Percentiles rank a stretch among this genome's conserved stretches.
These are phyloP conservation scores for Cladosporium sp. DNA, from an alignment of 2,329 filamentous ascomycete genomes.

Conservation along the genomic window DNA sequence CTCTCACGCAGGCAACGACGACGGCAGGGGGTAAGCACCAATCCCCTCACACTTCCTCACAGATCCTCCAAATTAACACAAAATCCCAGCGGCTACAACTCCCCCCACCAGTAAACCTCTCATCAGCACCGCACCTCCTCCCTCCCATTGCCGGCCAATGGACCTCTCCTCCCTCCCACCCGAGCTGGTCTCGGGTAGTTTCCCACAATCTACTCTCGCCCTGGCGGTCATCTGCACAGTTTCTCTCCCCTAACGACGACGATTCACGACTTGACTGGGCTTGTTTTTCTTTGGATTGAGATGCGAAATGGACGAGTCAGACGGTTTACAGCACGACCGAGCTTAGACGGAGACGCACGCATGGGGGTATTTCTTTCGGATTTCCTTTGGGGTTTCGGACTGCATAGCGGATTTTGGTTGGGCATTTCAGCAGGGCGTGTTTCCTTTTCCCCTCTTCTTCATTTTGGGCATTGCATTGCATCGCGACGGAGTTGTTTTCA, in stretches of 20 bases:
- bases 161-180: slow-evolving; percentile 5
- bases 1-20: slow-evolving; percentile 18
- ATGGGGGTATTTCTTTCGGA: not conserved
- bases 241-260: not conserved
- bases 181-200: slow-evolving; percentile 17
- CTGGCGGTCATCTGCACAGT: slow-evolving; percentile 6
- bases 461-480: slow-evolving; percentile 3
- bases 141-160: slow-evolving; percentile 10
- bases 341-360: not conserved
- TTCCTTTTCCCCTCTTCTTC: not conserved
- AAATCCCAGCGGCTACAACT: slow-evolving; percentile 20
- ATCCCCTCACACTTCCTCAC: not conserved
- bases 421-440: not conserved
- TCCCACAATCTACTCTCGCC: not conserved
- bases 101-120: no score
- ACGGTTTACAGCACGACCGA: no score
- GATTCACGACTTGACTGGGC: not conserved
- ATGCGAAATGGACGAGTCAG: no score
- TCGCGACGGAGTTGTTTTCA: not conserved
- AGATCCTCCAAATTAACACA: slow-evolving; percentile 10
- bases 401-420: no score
- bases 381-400: no score
- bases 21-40: slow-evolving; percentile 26
- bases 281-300: no score
- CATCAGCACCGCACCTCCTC: slow-evolving; percentile 19